Evolutionary conservation across 2,329 filamentous ascomycete species (phyloP), one percentile per base, ranked within the genome.

Genomic region (Didymella keratinophila): DNA sequence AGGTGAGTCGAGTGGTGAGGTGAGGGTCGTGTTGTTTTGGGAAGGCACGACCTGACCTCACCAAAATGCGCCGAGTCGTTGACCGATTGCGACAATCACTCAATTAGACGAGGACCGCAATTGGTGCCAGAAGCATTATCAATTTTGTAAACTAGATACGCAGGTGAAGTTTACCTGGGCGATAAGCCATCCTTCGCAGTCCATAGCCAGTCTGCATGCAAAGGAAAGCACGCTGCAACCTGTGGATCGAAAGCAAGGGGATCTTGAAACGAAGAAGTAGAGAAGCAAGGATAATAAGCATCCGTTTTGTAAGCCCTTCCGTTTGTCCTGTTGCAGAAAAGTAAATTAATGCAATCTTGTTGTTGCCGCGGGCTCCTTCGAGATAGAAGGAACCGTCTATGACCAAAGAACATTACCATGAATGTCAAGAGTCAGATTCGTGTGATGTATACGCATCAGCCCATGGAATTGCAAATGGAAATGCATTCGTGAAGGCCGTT

Each of bases 51-150:
- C 42, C 16, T 23, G n/a, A 21, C 16, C 30, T 49, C 39, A 23
- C 36, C 39, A 2, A 18, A 7, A 16, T 20, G 16, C 21, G 2
- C 25, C 21, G 7, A 10, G n/a, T 5, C 20, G 0, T 20, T 21
- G 23, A 30, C 1, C 7, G 20, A 20, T 4, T 20, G 10, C 9
- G 23, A 25, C 9, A 9, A 41, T 18, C 5, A 1, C 1, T 44
- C n/a, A 39, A n/a, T 30, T 18, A 37, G 3, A 21, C 20, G 6
- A 23, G 20, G n/a, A 16, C 1, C 16, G 14, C 14, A 6, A 21
- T 51, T 36, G 36, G 37, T 39, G 49, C 43, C 18, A 48, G 37
- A 39, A 53, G 49, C 49, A 37, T 41, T 49, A 14, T 54, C n/a
- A 28, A 42, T 54, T 53, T 48, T 43, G 23, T 36, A 16, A 50